These are phyloP conservation scores for Plasmodium reichenowi DNA, from an alignment of 169 alveolate genomes.

Conservation along the genomic window DNA sequence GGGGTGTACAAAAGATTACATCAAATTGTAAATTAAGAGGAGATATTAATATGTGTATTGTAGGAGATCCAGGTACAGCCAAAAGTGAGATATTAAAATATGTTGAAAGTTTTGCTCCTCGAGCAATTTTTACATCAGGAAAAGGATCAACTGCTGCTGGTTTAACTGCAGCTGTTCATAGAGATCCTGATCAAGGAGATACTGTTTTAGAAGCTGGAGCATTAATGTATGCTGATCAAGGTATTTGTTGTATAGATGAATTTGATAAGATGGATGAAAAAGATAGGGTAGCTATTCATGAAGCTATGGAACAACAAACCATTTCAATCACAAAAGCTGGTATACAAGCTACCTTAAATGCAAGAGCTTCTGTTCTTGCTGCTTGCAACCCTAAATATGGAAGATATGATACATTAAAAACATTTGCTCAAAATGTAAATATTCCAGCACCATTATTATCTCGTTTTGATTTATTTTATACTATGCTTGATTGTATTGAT, in stretches of 20 bases:
- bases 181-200: constrained; percentile 98
- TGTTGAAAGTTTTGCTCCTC: constrained; percentile 92
- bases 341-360: constrained; percentile 97
- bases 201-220: constrained; percentile 98
- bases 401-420: constrained; percentile 94
- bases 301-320: constrained; percentile 99
- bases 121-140: constrained; percentile 97
- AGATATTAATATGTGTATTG: constrained; percentile 96
- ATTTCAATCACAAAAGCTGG: constrained; percentile 98
- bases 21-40: constrained; percentile 95
- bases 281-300: constrained; percentile 99
- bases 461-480: constrained; percentile 96
- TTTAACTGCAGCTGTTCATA: constrained; percentile 96
- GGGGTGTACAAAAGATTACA: constrained; percentile 97
- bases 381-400: constrained; percentile 98
- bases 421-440: constrained; percentile 93
- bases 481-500: constrained; percentile 94
- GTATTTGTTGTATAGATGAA: constrained; percentile 98
- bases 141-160: constrained; percentile 98
- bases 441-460: constrained; percentile 97
- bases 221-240: constrained; percentile 97
- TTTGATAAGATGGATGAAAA: constrained; percentile 98
- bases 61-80: constrained; percentile 99
- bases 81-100: constrained; percentile 96
- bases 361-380: constrained; percentile 98